Evolutionary conservation across 2,329 filamentous ascomycete species (phyloP).

Genomic region (Gaeumannomyces tritici): DNA sequence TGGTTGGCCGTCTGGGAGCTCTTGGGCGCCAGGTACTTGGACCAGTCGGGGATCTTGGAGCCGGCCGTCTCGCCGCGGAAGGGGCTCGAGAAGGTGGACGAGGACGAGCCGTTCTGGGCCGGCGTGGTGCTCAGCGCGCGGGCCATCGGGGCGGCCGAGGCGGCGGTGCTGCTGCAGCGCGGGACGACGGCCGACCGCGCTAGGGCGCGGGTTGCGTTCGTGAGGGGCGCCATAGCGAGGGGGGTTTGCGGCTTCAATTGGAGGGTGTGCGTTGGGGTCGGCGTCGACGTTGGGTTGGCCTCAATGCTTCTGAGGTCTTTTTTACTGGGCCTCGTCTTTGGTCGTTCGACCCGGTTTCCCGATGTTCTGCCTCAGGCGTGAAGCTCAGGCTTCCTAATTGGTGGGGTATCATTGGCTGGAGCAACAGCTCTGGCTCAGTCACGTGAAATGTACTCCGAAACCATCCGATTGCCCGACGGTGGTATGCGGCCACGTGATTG

Average conservation of each 20-base stretch:
- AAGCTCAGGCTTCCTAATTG: slow-evolving; percentile 27
- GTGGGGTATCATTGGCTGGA: slow-evolving; percentile 31
- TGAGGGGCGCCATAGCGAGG: slow-evolving; percentile 56
- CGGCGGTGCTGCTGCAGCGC: slow-evolving; percentile 19
- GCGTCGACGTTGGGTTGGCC: neutral
- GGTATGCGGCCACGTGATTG: neutral
- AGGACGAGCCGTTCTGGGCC: neutral
- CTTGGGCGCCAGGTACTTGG: slow-evolving; percentile 67
- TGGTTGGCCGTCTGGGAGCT: slow-evolving; percentile 62
- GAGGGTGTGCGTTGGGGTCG: neutral
- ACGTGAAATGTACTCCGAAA: slow-evolving; percentile 8
- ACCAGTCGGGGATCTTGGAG: slow-evolving; percentile 79
- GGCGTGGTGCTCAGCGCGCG: slow-evolving; percentile 46
- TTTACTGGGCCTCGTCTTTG: slow-evolving; percentile 1
- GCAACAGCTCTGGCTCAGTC: slow-evolving; percentile 4
- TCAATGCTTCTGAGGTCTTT: slow-evolving; percentile 9
- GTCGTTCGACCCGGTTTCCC: neutral
- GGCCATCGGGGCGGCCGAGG: slow-evolving; percentile 30
- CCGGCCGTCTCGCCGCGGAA: slow-evolving; percentile 50
- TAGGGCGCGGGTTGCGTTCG: slow-evolving; percentile 58
- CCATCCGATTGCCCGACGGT: neutral
- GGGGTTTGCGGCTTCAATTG: neutral
- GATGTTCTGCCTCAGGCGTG: slow-evolving; percentile 30
- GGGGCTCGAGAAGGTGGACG: slow-evolving; percentile 31
- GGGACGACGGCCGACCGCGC: slow-evolving; percentile 38